phyloP scores from a whole-genome alignment of 2,329 filamentous ascomycete species.

The Epichloe sylvatica region DNA sequence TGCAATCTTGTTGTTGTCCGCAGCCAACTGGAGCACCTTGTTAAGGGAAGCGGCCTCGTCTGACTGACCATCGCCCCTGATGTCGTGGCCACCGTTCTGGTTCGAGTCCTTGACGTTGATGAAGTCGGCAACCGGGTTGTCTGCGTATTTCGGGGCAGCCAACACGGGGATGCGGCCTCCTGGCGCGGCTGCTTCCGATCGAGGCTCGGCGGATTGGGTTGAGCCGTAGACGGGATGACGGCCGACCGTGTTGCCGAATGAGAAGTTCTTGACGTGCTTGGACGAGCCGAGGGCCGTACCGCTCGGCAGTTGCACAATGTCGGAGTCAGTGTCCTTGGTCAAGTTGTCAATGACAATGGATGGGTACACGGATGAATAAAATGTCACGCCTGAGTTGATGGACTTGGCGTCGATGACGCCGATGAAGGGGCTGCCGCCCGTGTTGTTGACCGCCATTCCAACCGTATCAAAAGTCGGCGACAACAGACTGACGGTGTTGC shows the following conservation, averaged over 20 bases:
- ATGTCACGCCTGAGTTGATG: constrained; percentile 27
- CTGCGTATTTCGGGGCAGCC: constrained; percentile 26
- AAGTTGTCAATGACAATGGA: constrained; percentile 31
- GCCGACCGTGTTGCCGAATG: constrained; percentile 28
- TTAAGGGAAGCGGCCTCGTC: constrained; percentile 27
- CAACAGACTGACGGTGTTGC: constrained; percentile 26
- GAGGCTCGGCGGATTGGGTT: constrained; percentile 15
- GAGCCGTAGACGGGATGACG: constrained; percentile 26
- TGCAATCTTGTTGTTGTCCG: constrained; percentile 15
- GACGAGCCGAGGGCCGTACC: constrained; percentile 16
- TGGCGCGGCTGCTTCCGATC: constrained; percentile 23
- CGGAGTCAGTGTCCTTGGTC: constrained; percentile 24
- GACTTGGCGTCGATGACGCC: constrained; percentile 27
- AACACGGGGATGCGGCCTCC: constrained; percentile 22
- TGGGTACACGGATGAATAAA: constrained; percentile 23
- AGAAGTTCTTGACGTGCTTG: constrained; percentile 26
- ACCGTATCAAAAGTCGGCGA: constrained; percentile 26
- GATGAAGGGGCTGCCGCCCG: constrained; percentile 25
- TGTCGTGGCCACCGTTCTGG: constrained; percentile 15
- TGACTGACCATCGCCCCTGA: constrained; percentile 24
- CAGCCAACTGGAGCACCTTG: constrained; percentile 23
- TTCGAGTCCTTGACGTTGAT: constrained; percentile 25
- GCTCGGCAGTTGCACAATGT: constrained; percentile 20
- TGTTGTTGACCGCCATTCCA: constrained; percentile 23
- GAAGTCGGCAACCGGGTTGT: constrained; percentile 15